These are phyloP conservation scores for Pouteria glomerata DNA, from an alignment of 148 eudicot species.

Conservation along the genomic window DNA sequence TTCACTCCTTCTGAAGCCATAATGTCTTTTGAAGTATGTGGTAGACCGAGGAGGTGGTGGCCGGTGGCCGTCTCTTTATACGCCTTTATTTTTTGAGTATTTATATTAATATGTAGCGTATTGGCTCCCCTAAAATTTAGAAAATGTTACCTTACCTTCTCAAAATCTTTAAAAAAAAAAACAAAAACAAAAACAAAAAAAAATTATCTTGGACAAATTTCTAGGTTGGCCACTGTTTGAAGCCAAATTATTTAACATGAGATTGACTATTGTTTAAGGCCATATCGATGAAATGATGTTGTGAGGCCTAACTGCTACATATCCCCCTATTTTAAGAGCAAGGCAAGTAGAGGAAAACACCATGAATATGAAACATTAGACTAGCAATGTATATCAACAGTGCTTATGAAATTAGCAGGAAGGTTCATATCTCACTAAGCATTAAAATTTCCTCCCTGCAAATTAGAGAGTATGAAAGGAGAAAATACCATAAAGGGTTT, in stretches of 20 bases:
- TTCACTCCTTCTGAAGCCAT: background rate
- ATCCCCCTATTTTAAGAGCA: background rate
- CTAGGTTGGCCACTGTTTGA: no score
- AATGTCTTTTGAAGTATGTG: no score
- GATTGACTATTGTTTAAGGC: background rate
- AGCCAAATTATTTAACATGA: background rate
- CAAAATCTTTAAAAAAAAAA: no score
- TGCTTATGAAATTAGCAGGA: background rate
- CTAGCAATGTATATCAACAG: slow-evolving; percentile 9
- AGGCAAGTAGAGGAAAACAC: background rate
- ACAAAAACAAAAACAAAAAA: no score
- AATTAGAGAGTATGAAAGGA: slow-evolving; percentile 4
- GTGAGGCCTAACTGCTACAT: background rate
- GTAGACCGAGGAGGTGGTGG: no score
- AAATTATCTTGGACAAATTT: no score
- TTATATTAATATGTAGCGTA: no score
- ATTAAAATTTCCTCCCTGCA: background rate
- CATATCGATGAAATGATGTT: background rate
- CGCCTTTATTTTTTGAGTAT: no score
- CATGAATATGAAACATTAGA: background rate
- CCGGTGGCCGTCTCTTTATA: no score
- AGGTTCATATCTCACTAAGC: background rate
- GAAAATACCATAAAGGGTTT: slow-evolving; percentile 73
- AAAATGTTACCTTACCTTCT: no score
- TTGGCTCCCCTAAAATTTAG: no score